Conservation (phyloP, 129 eudicot genomes). For the Calendula officinalis region DNA sequence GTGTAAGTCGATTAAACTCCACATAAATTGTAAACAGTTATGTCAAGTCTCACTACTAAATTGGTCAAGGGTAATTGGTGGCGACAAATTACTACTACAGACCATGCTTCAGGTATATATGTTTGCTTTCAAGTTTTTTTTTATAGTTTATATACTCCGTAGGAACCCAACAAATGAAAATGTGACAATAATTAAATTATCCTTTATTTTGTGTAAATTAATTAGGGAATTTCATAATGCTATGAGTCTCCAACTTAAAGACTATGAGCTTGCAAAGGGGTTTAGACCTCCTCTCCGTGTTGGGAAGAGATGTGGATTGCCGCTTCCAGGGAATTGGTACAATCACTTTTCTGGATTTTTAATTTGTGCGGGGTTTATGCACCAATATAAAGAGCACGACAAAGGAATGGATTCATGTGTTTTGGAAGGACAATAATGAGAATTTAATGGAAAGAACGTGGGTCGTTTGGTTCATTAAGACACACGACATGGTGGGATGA, state of each 20-base stretch:
- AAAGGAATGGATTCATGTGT: neutral
- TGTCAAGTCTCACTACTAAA: neutral
- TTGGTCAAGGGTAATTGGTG: neutral
- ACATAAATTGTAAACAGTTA: neutral
- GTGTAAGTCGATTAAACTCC: too few species aligned
- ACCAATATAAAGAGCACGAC: neutral
- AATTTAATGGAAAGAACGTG: neutral
- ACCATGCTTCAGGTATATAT: constrained; percentile 3
- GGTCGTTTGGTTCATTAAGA: too few species aligned
- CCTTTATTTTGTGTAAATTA: too few species aligned
- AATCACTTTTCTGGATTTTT: neutral
- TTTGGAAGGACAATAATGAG: neutral
- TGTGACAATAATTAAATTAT: neutral
- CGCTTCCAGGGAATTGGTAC: neutral
- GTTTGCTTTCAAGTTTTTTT: neutral
- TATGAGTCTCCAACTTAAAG: too few species aligned
- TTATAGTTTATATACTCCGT: too few species aligned
- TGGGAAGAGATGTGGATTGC: neutral
- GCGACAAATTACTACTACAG: neutral
- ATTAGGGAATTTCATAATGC: too few species aligned
- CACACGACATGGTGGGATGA: neutral
- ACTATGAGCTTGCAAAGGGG: too few species aligned
- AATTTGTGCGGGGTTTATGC: neutral
- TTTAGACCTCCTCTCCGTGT: neutral
- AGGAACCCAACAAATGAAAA: too few species aligned